Evolutionary conservation across 768 basidiomycete genomes (phyloP).

Genomic region (Lactarius hatsudake): DNA sequence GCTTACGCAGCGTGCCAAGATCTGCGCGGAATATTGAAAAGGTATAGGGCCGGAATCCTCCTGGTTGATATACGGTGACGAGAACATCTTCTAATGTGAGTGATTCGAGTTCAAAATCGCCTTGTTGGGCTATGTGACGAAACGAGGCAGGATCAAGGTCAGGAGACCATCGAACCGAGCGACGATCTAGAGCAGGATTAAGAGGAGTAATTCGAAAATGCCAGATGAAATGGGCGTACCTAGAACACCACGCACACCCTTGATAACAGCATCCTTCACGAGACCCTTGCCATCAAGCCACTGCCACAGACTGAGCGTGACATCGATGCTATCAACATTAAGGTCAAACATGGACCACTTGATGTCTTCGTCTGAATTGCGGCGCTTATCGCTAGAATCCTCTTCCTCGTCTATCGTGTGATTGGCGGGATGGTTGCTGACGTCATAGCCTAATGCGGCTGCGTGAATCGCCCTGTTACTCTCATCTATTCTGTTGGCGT

Average conservation of each 20-base stretch:
- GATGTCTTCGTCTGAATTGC: constrained; percentile 48
- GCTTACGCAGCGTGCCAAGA: constrained; percentile 77
- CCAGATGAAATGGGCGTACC: constrained; percentile 46
- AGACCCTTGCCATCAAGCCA: constrained; percentile 98
- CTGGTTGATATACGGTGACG: constrained; percentile 92
- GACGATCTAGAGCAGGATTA: constrained; percentile 60
- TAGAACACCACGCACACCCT: constrained; percentile 90
- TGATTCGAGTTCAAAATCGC: constrained; percentile 90
- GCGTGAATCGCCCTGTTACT: constrained; percentile 45
- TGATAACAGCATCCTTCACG: constrained; percentile 85
- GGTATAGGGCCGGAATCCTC: constrained; percentile 86
- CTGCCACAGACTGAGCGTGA: constrained; percentile 82
- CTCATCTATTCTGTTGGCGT: not conserved
- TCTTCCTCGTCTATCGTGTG: constrained; percentile 65
- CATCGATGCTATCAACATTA: constrained; percentile 92
- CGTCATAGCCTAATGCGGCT: constrained; percentile 65
- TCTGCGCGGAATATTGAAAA: constrained; percentile 93
- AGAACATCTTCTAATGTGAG: constrained; percentile 91
- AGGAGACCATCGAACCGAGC: constrained; percentile 82
- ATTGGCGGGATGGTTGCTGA: constrained; percentile 72
- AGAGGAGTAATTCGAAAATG: not conserved
- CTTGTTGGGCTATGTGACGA: constrained; percentile 66
- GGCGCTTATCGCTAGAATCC: constrained; percentile 25
- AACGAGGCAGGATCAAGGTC: constrained; percentile 78
- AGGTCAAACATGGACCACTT: constrained; percentile 93